Evolutionary conservation across 2,329 filamentous ascomycete genomes (phyloP), one percentile per base, ranked within the genome.

Genomic region (Graphiopsis chlorocephala): DNA sequence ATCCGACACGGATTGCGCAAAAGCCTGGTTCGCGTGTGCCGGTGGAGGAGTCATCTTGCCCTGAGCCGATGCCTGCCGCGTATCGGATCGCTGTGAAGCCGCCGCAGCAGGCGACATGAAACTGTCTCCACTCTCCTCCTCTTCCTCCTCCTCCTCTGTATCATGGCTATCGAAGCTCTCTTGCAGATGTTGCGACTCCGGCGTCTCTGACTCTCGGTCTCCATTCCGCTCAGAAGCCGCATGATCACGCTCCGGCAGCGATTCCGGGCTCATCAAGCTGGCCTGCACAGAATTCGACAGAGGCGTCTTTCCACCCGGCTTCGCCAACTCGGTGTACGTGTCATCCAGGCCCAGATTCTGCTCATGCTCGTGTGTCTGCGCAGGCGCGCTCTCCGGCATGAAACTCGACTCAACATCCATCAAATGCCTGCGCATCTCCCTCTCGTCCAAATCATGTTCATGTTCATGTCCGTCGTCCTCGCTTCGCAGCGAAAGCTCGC

Each of bases 371-470:
- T 74, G 72, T 6, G 70, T 11, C 66, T 64, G 55, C 42, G 59
- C 69, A 7, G 74, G 68, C 2, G 83, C 83, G 1, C 80, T 78
- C 53, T 87, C 85, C 0, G 85, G 86, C 52, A 88, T 67, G 69
- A 88, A 88, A 71, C 85, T 88, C 3, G 86, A 88, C 72, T 88
- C 86, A 63, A 88, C 81, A 68, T 88, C 86, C 79, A 85, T 82
- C 67, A 88, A 73, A 68, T 84, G 84, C 64, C 82, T 79, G 68
- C 82, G 82, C 83, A 88, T 87, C 70, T 86, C 85, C 61, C 78
- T 78, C 73, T 88, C 85, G 69, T 86, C 81, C 38, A 87, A 68
- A 15, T 72, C 76, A 65, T 78, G 78, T 42, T 71, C 76, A n/a
- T n/a, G 67, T 14, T 72, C 76, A 65, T 45, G 38, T 20, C 38